Evolutionary conservation across 2,329 filamentous ascomycete genomes (phyloP).

Genomic region (Colletotrichum gigasporum): DNA sequence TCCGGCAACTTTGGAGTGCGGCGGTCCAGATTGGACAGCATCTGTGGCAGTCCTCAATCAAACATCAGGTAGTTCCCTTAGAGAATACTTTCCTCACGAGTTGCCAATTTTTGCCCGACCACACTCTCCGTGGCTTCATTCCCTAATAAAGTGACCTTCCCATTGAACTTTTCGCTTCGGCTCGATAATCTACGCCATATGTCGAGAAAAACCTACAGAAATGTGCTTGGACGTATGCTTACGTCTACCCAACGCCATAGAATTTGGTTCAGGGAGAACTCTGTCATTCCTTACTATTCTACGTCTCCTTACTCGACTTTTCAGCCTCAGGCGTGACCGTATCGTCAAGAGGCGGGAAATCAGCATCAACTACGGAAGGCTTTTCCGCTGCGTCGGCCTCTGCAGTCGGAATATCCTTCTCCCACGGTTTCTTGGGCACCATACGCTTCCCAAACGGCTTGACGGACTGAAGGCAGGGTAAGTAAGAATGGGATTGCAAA

Average conservation of each 20-base stretch:
- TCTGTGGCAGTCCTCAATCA: constrained; percentile 28
- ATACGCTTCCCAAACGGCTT: constrained; percentile 57
- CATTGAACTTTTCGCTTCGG: neutral
- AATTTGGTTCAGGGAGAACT: neutral
- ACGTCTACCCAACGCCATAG: constrained; percentile 8
- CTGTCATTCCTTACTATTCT: neutral
- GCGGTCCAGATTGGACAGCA: constrained; percentile 28
- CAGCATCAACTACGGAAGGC: constrained; percentile 42
- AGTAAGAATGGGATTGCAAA: neutral
- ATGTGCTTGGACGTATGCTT: neutral
- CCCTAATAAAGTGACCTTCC: no score
- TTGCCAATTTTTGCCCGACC: no score
- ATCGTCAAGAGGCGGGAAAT: constrained; percentile 43
- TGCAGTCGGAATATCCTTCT: constrained; percentile 58
- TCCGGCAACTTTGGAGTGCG: constrained; percentile 26
- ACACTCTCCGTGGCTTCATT: neutral
- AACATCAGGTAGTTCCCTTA: constrained; percentile 28
- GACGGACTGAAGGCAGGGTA: constrained; percentile 46
- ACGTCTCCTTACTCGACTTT: constrained; percentile 1
- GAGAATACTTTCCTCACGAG: neutral
- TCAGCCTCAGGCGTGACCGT: constrained; percentile 9
- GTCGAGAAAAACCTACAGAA: neutral
- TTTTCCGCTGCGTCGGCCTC: constrained; percentile 1
- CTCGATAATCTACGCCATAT: neutral
- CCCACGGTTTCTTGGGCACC: constrained; percentile 78